Evolutionary conservation across 108 stramenopile genomes (phyloP), one percentile per base, ranked within the genome.

Genomic region (Fistulifera pelliculosa): DNA sequence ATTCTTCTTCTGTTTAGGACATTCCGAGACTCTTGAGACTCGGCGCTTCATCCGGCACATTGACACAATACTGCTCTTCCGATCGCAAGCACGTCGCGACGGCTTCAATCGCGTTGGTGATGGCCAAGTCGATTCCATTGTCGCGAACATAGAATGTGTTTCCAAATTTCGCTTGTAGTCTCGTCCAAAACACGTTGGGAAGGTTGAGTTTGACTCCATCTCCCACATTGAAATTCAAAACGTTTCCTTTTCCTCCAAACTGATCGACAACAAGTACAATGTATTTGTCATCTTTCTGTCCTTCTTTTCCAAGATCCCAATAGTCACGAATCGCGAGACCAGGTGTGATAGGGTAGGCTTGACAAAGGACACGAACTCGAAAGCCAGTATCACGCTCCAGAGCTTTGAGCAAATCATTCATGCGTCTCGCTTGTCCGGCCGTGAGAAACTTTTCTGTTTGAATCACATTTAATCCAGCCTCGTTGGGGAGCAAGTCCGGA

Each of bases 101-200:
- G 1, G 85, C 76, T 56, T 91, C 89, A 52, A 91, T 75, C 1
- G 89, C 85, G 71, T 85, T 85, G 10, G 65, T 77, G 21, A 87
- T 79, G 19, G 89, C 69, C 11, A 91, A 53, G 61, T 91, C 89
- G 51, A 91, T 80, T 0, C 89, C 89, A 66, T 91, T 91, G 23
- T 91, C 89, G 26, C 59, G 74, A 16, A 91, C 89, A 57, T 69
- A 91, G 50, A 87, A 91, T 11, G 83, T 82, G 12, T 76, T 87
- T 62, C 89, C 89, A 60, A 84, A 91, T 43, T 86, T 87, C 49
- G 69, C 68, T 2, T 71, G 54, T 16, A 91, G 69, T 24, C 89
- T 73, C 14, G 83, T 91, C 89, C 89, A 91, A 53, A 91, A 91
- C 11, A 91, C 78, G 54, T 91, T 91, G 1, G 89, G 89, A 17